Evolutionary conservation across 106 monocot species (phyloP).

Genomic region (Hemerocallis citrina): DNA sequence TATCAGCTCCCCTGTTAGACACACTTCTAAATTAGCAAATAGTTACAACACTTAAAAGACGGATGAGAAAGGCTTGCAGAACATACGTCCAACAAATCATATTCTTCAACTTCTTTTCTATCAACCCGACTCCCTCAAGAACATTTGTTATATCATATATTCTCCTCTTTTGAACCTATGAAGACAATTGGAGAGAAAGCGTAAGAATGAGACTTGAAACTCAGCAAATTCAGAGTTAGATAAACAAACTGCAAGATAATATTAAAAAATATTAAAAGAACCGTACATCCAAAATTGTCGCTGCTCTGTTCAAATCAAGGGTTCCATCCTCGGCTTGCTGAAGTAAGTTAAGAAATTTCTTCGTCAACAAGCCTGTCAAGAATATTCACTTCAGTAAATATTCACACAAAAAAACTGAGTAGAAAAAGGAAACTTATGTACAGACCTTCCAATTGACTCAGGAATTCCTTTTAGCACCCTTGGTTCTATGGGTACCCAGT

Average conservation of each 20-base stretch:
- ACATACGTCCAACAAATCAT: constrained; percentile 85
- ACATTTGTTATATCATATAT: constrained; percentile 99
- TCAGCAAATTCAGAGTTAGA: neutral
- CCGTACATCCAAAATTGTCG: constrained; percentile 75
- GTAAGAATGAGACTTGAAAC: neutral
- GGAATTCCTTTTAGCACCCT: no score
- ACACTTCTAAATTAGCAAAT: constrained; percentile 11
- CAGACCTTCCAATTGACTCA: no score
- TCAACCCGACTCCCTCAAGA: constrained; percentile 91
- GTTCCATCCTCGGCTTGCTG: constrained; percentile 89
- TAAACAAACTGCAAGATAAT: neutral
- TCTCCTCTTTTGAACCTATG: constrained; percentile 90
- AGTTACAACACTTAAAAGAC: neutral
- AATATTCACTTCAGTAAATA: neutral
- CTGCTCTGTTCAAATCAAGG: constrained; percentile 92
- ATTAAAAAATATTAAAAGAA: neutral
- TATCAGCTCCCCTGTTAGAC: constrained; percentile 52
- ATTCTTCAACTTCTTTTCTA: constrained; percentile 92
- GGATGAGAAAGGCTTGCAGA: neutral
- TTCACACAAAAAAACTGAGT: neutral
- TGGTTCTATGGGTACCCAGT: no score
- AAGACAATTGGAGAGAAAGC: constrained; percentile 1
- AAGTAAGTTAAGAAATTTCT: constrained; percentile 88
- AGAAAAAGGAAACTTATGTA: neutral
- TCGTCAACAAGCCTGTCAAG: constrained; percentile 77